phyloP scores from a whole-genome alignment of 116 monocot species.

The Cymodocea nodosa region DNA sequence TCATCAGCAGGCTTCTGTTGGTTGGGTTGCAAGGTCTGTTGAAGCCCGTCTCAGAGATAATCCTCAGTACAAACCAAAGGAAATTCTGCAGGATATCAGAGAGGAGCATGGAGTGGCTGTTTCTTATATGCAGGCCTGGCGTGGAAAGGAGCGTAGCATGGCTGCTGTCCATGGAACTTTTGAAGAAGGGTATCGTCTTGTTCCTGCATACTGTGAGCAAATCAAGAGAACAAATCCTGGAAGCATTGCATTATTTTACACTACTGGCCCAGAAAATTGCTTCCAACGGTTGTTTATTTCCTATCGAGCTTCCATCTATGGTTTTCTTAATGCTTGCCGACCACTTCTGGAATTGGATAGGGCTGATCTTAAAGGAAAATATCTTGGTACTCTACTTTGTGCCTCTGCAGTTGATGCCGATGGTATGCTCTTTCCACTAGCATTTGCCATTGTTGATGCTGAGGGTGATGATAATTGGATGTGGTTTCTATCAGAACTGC shows the following conservation, averaged over 20 bases:
- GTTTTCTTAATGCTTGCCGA: slow-evolving; percentile 83
- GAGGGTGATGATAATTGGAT: slow-evolving; percentile 98
- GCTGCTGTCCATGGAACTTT: slow-evolving; percentile 94
- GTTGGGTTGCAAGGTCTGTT: slow-evolving; percentile 97
- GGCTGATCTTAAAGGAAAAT: slow-evolving; percentile 84
- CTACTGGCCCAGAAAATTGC: slow-evolving; percentile 64
- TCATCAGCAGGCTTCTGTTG: slow-evolving; percentile 96
- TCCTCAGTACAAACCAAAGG: slow-evolving; percentile 88
- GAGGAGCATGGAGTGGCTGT: slow-evolving; percentile 95
- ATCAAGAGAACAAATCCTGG: slow-evolving; percentile 73
- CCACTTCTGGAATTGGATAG: slow-evolving; percentile 88
- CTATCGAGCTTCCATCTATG: slow-evolving; percentile 74
- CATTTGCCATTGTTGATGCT: slow-evolving; percentile 77
- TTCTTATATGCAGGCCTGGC: slow-evolving; percentile 99
- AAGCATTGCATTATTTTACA: slow-evolving; percentile 71
- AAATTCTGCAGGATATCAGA: slow-evolving; percentile 89
- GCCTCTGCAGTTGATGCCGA: slow-evolving; percentile 91
- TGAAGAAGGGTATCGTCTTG: slow-evolving; percentile 79
- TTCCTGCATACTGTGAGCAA: slow-evolving; percentile 87
- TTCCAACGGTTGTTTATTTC: slow-evolving; percentile 89
- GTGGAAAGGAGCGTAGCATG: slow-evolving; percentile 94
- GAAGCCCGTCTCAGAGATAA: slow-evolving; percentile 81
- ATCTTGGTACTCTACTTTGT: slow-evolving; percentile 83
- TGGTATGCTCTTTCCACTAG: slow-evolving; percentile 54
- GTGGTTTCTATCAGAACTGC: slow-evolving; percentile 93